Evolutionary conservation across 169 alveolate species (phyloP).

Genomic region (Hammondia hammondi): DNA sequence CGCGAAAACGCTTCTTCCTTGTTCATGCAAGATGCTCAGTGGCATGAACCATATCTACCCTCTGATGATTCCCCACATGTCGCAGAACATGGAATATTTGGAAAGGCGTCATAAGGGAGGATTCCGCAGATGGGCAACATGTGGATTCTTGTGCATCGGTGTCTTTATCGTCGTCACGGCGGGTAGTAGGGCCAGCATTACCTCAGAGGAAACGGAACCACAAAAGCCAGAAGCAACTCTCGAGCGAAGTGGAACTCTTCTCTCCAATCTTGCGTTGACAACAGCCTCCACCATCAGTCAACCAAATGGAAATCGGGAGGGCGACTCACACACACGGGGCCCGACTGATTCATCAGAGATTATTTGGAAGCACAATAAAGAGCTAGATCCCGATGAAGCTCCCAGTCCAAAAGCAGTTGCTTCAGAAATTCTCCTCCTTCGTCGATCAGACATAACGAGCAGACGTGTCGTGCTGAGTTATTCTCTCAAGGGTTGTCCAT

Average conservation of each 20-base stretch:
- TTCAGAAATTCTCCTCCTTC: neutral
- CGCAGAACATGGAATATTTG: neutral
- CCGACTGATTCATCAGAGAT: no score
- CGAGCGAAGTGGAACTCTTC: neutral
- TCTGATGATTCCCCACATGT: neutral
- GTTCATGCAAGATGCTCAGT: neutral
- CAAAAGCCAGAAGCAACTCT: neutral
- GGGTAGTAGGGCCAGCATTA: neutral
- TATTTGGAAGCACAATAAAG: no score
- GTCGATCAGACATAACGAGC: neutral
- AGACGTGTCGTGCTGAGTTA: constrained; percentile 41
- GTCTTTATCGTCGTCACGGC: neutral
- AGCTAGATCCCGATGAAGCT: neutral
- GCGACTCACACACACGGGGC: no score
- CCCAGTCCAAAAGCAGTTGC: neutral
- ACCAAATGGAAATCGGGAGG: no score
- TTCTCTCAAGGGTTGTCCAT: neutral
- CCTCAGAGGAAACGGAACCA: neutral
- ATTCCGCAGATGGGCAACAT: neutral
- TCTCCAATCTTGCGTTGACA: neutral
- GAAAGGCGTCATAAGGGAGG: neutral
- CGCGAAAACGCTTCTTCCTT: neutral
- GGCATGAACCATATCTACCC: neutral
- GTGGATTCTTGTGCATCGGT: neutral
- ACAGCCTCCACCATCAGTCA: neutral